Evolutionary conservation across 352 stramenopile genomes (phyloP), one percentile per base, ranked within the genome.

Genomic region (Globisporangium splendens): DNA sequence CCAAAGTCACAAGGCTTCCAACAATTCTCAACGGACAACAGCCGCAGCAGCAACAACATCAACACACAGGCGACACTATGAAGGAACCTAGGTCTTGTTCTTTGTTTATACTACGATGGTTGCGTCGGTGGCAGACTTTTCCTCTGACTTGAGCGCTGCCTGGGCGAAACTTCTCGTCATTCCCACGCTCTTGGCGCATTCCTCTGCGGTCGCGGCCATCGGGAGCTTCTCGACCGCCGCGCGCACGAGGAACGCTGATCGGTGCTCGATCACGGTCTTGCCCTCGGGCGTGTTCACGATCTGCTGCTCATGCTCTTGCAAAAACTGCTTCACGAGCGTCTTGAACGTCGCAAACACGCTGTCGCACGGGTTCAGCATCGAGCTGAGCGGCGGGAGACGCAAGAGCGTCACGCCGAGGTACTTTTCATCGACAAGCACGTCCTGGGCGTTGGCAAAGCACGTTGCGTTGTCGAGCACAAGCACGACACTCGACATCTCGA

Each of bases 221-320:
- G 51, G 59, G 33, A 65, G 59, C 24, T 50, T 13, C 46, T 59
- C 44, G 21, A 56, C 50, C 12, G 59, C 51, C 5, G 59, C 59
- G 15, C 51, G 46, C 10, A 58, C 21, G 43, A 65, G 51, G 21
- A 56, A 65, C n/a, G 38, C 46, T 35, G 59, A 55, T 46, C 59
- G 59, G 44, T 65, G 59, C 59, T 65, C 59, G 18, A 65, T 59
- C 14, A 56, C 35, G 2, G 50, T 60, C 10, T 50, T 59, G 18
- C 59, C 46, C 24, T 65, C 59, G 2, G 28, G 24, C 12, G 51
- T 11, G 5, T 46, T 47, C 3, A 38, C 21, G 21, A 54, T 24
- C 35, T 22, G 44, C 44, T 50, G 20, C 42, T 59, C 44, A 28
- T 65, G 39, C 12, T 24, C 7, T 38, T 48, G 56, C 22, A 66